Conservation (phyloP, 1,284 basidiomycete genomes). For the Leccinum cinnamomeum region DNA sequence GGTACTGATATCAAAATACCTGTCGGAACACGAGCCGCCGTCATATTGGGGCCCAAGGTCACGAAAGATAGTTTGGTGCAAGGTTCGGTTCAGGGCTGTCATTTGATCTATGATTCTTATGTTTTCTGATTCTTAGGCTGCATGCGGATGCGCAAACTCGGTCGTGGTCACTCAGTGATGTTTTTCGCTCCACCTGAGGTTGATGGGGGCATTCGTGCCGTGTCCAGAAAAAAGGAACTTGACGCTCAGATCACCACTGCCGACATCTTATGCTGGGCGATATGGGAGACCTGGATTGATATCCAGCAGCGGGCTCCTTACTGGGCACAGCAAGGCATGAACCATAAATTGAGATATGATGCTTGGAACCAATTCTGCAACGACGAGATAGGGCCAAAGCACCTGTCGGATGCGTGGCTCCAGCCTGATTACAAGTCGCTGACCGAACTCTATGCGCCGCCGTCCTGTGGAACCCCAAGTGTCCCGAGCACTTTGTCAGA, state of each 20-base stretch:
- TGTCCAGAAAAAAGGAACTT: neutral
- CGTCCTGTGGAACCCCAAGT: neutral
- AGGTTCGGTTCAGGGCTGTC: neutral
- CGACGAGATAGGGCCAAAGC: neutral
- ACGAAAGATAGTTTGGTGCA: neutral
- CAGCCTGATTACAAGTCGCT: neutral
- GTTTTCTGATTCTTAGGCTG: neutral
- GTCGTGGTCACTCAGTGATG: neutral
- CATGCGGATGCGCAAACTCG: neutral
- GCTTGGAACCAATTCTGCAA: neutral
- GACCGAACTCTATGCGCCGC: neutral
- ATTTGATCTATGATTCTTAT: neutral
- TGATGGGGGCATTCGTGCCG: neutral
- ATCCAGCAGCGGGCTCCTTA: neutral
- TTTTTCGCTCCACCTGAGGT: neutral
- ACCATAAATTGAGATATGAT: neutral
- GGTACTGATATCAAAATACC: neutral
- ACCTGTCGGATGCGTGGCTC: neutral
- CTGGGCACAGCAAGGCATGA: neutral
- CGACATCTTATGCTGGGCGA: neutral
- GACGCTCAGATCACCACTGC: neutral
- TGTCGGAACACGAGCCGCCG: neutral
- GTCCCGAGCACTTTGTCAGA: neutral
- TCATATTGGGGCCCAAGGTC: neutral
- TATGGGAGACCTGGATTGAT: neutral